Evolutionary conservation across 805 yeast species (phyloP).

Genomic region (Suhomyces sp.): DNA sequence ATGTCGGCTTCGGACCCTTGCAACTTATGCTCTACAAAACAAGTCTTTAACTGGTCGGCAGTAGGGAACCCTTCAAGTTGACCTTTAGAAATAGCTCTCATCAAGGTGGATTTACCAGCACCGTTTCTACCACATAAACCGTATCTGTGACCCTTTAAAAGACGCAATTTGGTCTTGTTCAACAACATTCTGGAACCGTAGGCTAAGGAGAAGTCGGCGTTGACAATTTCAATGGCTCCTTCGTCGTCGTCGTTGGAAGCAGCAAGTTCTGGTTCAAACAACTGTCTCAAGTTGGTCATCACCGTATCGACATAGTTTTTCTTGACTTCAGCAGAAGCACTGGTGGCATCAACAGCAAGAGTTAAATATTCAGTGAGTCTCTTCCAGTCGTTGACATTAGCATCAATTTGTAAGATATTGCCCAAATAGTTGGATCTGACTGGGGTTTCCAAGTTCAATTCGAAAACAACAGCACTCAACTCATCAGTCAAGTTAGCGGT

Average conservation of each 20-base stretch:
- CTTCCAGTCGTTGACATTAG: constrained; percentile 46
- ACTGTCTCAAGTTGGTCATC: constrained; percentile 47
- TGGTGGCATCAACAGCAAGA: constrained; percentile 21
- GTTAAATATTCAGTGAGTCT: constrained; percentile 54
- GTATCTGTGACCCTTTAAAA: constrained; percentile 92
- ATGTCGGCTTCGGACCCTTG: constrained; percentile 93
- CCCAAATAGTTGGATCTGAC: constrained; percentile 48
- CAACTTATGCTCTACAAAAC: constrained; percentile 95
- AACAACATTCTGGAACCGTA: constrained; percentile 96
- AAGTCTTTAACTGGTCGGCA: constrained; percentile 78
- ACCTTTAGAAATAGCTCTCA: constrained; percentile 96
- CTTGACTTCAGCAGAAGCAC: constrained; percentile 29
- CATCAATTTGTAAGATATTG: constrained; percentile 35
- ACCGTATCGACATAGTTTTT: constrained; percentile 42
- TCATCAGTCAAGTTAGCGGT: constrained; percentile 17
- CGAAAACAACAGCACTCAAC: constrained; percentile 9
- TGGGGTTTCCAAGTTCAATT: constrained; percentile 31
- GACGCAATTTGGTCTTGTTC: constrained; percentile 85
- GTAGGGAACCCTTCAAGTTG: constrained; percentile 97
- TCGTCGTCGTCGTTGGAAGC: constrained; percentile 56
- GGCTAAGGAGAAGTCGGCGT: constrained; percentile 92
- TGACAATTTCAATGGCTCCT: constrained; percentile 88
- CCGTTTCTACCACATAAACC: constrained; percentile 98
- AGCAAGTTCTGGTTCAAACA: constrained; percentile 47
- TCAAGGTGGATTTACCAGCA: constrained; percentile 96